Base-by-base conservation (phyloP, 2,329 filamentous ascomycete species). In the Neurospora sp. region DNA sequence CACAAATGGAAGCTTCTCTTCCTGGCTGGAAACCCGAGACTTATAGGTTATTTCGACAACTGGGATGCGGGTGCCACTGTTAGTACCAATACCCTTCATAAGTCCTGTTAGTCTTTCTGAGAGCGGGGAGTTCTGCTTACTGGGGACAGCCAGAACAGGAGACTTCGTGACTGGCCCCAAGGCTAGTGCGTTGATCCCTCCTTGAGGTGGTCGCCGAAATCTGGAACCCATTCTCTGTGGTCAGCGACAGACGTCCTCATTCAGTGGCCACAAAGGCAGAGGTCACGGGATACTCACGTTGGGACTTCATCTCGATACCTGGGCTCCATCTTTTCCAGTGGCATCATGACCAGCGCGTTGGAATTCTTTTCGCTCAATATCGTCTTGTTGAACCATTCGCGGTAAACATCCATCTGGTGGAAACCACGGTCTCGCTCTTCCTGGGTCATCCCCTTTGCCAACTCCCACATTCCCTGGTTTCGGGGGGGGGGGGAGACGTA, bases 71-170 rank as follows among this genome's bases (percentile, higher is more conserved):
- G 36, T 15, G 38, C 3, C 43, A 46, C 43, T 23, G 43, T 46
- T n/a, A 46, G 43, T 46, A 9, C 43, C 19, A 13, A 10, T 13
- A 3, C 6, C 23, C 43, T 23, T 46, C 13, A 23, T n/a, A n/a
- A n/a, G 11, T 36, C 36, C 4, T 68, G 11, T 58, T 9, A 6
- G 19, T 3, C 10, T n/a, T 19, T 39, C 8, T 38, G 11, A 2
- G 13, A 11, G 11, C 11, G 13, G 28, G 36, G 67, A 33, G 1
- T 33, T 33, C 2, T 38, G 15, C 67, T 39, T 9, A 68, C 43
- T 68, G 39, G 69, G 8, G 71, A 72, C 68, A 66, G 70, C 39
- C 46, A 66, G 15, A 72, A 70, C 52, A 13, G 43, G 67, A 13
- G 67, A 58, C 28, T 28, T 66, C 42, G 66, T 58, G 10, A 68